Evolutionary conservation across 169 alveolate species (phyloP), one percentile per base, ranked within the genome.

Genomic region (Cryptosporidium bovis): DNA sequence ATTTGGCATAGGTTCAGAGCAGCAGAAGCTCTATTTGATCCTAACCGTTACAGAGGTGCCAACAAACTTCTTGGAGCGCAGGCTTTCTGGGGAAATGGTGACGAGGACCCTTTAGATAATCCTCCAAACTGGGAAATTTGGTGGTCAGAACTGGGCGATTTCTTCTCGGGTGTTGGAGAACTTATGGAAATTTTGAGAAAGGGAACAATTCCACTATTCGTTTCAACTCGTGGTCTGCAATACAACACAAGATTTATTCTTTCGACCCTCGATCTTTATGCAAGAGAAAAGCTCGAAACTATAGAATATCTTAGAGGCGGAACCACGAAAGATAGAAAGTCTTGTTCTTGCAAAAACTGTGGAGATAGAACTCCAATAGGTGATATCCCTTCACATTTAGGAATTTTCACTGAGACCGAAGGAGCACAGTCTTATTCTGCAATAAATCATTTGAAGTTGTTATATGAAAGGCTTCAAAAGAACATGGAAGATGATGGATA

Each of bases 1-100:
- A 69, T 69, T 66, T 69, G 83, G 83, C 83, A 69, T 31, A 56
- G 83, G 4, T 69, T 53, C 40, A 13, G 83, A 69, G 83, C 83
- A 27, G 83, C 83, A 16, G 83, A 69, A 15, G 31, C 83, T 27
- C 18, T 69, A 4, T 69, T 69, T 69, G 83, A 69, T 18, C 83
- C 83, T n/a, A 51, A 29, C 34, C 66, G 67, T 15, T 69, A 69
- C n/a, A 69, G 56, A 33, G 67, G 48, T 20, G 83, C 83, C 33
- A 69, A 55, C 55, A 69, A 69, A 18, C 51, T 69, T 20, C 83
- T 69, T 33, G 83, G 83, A 56, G 83, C 83, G 10, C 83, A 69
- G 51, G 83, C 83, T 31, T 69, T 69, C 34, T 69, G 83, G 83
- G 83, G 83, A 24, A 69, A 44, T 16, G 7, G 48, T 15, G 44